phyloP scores from a whole-genome alignment of 768 basidiomycete genomes.

The Exsudoporus frostii region DNA sequence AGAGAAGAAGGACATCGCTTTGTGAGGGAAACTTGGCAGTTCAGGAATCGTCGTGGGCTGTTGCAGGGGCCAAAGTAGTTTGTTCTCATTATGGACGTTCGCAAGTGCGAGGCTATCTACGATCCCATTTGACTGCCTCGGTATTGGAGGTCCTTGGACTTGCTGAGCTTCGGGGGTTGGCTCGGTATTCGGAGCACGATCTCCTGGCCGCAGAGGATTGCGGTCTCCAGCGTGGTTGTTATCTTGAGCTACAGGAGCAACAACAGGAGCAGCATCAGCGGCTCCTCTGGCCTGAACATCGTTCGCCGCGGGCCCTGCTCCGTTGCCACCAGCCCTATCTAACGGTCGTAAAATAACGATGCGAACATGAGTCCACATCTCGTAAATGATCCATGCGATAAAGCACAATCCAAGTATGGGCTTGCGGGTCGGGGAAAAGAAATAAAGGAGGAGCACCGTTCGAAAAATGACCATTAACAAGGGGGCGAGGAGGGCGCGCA shows the following conservation, averaged over 20 bases:
- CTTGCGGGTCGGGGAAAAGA: constrained; percentile 71
- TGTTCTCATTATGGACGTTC: constrained; percentile 56
- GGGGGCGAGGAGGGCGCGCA: constrained; percentile 67
- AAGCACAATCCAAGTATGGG: constrained; percentile 67
- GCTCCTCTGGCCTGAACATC: constrained; percentile 17
- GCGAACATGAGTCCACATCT: constrained; percentile 70
- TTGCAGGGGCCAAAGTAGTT: constrained; percentile 39
- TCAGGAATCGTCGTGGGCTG: constrained; percentile 15
- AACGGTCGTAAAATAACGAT: constrained; percentile 38
- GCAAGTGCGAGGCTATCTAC: constrained; percentile 55
- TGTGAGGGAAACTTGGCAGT: constrained; percentile 50
- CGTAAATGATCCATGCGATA: constrained; percentile 68
- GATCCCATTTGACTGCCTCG: constrained; percentile 31
- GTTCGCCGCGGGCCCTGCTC: constrained; percentile 19
- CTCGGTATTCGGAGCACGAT: constrained; percentile 14
- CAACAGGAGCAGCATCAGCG: constrained; percentile 25
- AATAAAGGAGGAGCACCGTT: constrained; percentile 66
- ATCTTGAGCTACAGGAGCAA: constrained; percentile 15
- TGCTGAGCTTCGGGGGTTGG: constrained; percentile 17
- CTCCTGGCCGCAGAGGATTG: constrained; percentile 15
- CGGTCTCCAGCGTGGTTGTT: constrained; percentile 15
- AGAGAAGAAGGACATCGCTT: constrained; percentile 49
- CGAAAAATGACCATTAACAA: constrained; percentile 66
- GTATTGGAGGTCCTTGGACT: constrained; percentile 28
- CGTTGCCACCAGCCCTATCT: constrained; percentile 32